Conservation (phyloP, 192 early-diverging fungal species). For the Podila clonocystis region DNA sequence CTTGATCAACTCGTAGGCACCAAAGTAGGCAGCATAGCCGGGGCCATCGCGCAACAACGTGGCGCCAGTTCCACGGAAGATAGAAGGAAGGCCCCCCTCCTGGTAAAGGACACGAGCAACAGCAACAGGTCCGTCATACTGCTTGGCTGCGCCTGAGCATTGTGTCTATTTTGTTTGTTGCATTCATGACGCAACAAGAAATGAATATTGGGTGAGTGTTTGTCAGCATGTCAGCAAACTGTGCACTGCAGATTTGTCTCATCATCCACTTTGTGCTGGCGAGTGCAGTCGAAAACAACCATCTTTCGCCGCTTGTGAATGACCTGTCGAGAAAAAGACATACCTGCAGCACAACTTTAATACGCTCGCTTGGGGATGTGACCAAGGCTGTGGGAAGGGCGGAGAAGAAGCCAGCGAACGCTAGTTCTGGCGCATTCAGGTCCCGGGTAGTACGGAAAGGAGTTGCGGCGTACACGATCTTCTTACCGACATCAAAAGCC, state of each 20-base stretch:
- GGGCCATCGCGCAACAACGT: conserved; percentile 94
- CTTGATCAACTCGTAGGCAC: conserved; percentile 93
- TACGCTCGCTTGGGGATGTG: conserved; percentile 94
- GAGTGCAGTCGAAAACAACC: background rate
- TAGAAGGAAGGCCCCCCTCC: conserved; percentile 85
- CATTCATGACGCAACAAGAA: background rate
- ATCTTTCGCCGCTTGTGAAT: background rate
- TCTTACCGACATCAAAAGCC: conserved; percentile 85
- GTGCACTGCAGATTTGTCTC: no score
- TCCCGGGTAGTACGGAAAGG: conserved; percentile 64
- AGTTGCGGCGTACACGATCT: conserved; percentile 67
- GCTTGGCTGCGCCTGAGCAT: conserved; percentile 62
- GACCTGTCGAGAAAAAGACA: conserved; percentile 1
- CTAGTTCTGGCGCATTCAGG: conserved; percentile 79
- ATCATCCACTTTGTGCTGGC: no score
- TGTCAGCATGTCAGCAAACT: background rate
- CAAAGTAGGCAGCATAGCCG: conserved; percentile 95
- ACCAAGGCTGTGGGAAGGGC: conserved; percentile 92
- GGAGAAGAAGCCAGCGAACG: conserved; percentile 93
- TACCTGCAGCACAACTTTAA: conserved; percentile 96
- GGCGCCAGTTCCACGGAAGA: conserved; percentile 95
- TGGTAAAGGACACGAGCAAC: conserved; percentile 83
- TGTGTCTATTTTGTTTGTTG: conserved; percentile 42
- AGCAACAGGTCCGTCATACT: conserved; percentile 94
- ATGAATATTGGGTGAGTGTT: background rate